Base-by-base conservation (phyloP, 2,329 filamentous ascomycete genomes). In the Aspergillus eucalypticola region DNA sequence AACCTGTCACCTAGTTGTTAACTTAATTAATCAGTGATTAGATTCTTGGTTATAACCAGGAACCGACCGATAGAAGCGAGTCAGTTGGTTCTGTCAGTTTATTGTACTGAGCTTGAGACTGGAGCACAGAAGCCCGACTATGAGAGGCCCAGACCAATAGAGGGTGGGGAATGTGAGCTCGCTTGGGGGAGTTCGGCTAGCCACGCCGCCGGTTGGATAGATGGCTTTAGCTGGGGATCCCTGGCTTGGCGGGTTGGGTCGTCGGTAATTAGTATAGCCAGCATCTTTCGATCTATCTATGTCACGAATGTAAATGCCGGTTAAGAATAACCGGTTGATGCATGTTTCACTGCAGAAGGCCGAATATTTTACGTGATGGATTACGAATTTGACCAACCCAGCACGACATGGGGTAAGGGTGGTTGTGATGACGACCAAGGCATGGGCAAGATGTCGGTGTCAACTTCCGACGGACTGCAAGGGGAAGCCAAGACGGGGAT, bases 91-190 rank as follows among this genome's bases (percentile, higher is more conserved):
- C 32, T 13, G 32, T 35, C 32, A 35, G 32, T 35, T 6, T 35
- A 13, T 13, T 35, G 27, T 29, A 29, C 27, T 11, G 10, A 10
- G 27, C 27, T 29, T 27, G 7, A 27, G 25, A 27, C 25, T 49
- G 46, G 46, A n/a, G 8, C 32, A 35, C 11, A 17, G 15, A 17
- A 32, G 29, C 46, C 11, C 23, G 15, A 50, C 46, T 50, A 17
- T 32, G 46, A 29, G 46, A 29, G 23, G 46, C 23, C 46, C 46
- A 50, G 46, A 13, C 52, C 38, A 55, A 46, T 55, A 55, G 25
- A 29, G 17, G 7, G 39, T 42, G 27, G 53, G 53, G 53, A 50
- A 50, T 17, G 25, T n/a, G 25, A 6, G 23, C 46, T 27, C 25
- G 46, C 46, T 50, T 17, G 21, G 5, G 46, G 3, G 25, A 27